phyloP scores from a whole-genome alignment of 352 stramenopile species.

The Phytophthora tentaculata region DNA sequence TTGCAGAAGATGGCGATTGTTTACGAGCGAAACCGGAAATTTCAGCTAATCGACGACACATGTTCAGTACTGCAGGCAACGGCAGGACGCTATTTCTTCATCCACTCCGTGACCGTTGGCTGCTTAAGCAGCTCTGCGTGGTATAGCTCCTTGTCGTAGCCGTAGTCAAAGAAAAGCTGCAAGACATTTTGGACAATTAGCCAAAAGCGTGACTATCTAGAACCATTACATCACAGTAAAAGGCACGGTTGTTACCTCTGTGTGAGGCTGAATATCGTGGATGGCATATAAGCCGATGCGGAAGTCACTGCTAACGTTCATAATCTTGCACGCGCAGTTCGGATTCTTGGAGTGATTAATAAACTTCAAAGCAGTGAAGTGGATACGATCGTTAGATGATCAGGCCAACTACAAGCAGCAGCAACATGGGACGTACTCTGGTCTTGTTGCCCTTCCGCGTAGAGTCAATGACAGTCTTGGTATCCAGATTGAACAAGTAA shows the following conservation, averaged over 20 bases:
- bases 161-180: constrained; percentile 91
- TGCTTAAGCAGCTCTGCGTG: constrained; percentile 66
- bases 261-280: constrained; percentile 87
- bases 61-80: not conserved
- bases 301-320: constrained; percentile 93
- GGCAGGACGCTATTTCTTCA: constrained; percentile 41
- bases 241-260: too few relatives aligned
- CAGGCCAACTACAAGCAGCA: not conserved
- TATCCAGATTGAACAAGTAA: constrained; percentile 96
- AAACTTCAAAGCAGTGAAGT: constrained; percentile 58
- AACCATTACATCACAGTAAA: too few relatives aligned
- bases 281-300: constrained; percentile 94
- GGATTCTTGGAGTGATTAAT: constrained; percentile 88
- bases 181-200: not conserved
- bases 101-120: constrained; percentile 70
- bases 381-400: constrained; percentile 6
- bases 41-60: constrained; percentile 2
- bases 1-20: constrained; percentile 8
- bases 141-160: constrained; percentile 77
- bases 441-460: constrained; percentile 96
- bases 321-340: constrained; percentile 91
- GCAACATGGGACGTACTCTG: constrained; percentile 49
- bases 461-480: constrained; percentile 93
- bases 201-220: not conserved
- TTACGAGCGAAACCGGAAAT: not conserved